Percentiles rank a stretch among this genome's conserved stretches.
phyloP scores from a whole-genome alignment of 768 basidiomycete genomes.

The Russula ochroleuca region DNA sequence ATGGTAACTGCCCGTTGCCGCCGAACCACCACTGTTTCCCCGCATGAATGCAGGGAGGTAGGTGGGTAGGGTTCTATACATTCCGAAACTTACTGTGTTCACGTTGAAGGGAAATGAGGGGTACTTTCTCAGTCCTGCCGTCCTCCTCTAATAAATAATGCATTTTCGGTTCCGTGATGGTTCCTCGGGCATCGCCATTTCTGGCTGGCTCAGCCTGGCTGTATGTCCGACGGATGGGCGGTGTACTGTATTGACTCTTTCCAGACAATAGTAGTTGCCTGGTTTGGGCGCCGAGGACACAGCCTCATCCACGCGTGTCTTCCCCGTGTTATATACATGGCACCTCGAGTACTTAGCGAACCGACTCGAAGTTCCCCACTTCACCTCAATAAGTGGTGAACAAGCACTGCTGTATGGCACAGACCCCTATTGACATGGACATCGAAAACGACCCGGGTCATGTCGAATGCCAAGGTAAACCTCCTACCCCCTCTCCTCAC shows the following conservation, averaged over 20 bases:
- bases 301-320: background rate
- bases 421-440: background rate
- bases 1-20: background rate
- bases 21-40: background rate
- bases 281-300: background rate
- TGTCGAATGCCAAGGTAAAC: background rate
- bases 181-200: background rate
- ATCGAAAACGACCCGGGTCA: background rate
- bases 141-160: conserved; percentile 5
- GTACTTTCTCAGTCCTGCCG: background rate
- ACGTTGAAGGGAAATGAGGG: background rate
- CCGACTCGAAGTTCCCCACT: background rate
- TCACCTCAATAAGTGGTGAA: background rate
- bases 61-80: background rate
- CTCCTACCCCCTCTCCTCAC: background rate
- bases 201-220: too few relatives aligned
- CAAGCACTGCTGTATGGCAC: conserved; percentile 10
- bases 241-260: conserved; percentile 7
- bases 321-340: background rate
- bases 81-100: background rate
- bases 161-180: background rate
- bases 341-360: background rate
- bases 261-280: background rate
- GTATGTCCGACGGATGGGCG: background rate
- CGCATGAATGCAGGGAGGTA: background rate